Conservation (phyloP, 2,329 filamentous ascomycete species). For the Dactylellina cionopaga region DNA sequence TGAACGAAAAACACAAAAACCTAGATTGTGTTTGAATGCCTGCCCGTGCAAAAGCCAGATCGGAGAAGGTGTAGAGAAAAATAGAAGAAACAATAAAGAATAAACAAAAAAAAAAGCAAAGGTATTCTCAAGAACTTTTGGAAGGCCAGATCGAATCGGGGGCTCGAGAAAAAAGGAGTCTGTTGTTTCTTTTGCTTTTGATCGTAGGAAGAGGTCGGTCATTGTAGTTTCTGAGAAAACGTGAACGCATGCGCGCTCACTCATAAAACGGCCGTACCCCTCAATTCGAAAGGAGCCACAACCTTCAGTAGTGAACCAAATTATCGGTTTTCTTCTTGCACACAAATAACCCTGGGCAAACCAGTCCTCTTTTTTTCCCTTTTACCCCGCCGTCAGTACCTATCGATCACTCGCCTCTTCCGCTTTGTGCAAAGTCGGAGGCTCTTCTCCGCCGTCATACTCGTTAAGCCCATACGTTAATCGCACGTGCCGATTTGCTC, state of each 20-base stretch:
- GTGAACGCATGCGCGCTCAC: slow-evolving; percentile 43
- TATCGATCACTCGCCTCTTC: slow-evolving; percentile 49
- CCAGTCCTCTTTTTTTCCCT: slow-evolving; percentile 32
- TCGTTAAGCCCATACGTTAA: slow-evolving; percentile 35
- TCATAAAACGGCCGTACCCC: slow-evolving; percentile 49
- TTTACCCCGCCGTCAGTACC: slow-evolving; percentile 47
- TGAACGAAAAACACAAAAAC: slow-evolving; percentile 36
- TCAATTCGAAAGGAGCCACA: slow-evolving; percentile 47
- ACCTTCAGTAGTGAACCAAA: slow-evolving; percentile 45
- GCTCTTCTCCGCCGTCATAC: slow-evolving; percentile 47
- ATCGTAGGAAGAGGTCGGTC: slow-evolving; percentile 16
- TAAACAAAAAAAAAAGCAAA: slow-evolving; percentile 30
- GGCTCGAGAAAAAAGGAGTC: slow-evolving; percentile 15
- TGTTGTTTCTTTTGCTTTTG: slow-evolving; percentile 30
- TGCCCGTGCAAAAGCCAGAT: slow-evolving; percentile 17
- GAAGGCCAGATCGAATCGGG: slow-evolving; percentile 14
- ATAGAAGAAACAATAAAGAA: slow-evolving; percentile 15
- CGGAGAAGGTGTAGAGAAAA: not conserved
- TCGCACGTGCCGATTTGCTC: slow-evolving; percentile 38
- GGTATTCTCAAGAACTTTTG: slow-evolving; percentile 8
- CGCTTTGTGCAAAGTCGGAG: slow-evolving; percentile 50
- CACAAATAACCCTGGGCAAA: slow-evolving; percentile 48
- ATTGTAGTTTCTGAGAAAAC: slow-evolving; percentile 32
- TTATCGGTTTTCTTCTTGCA: slow-evolving; percentile 36
- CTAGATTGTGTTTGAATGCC: slow-evolving; percentile 34